Percentiles rank a stretch among this genome's conserved stretches.
phyloP scores from a whole-genome alignment of 2,329 filamentous ascomycete species.

The Scorias spongiosa region DNA sequence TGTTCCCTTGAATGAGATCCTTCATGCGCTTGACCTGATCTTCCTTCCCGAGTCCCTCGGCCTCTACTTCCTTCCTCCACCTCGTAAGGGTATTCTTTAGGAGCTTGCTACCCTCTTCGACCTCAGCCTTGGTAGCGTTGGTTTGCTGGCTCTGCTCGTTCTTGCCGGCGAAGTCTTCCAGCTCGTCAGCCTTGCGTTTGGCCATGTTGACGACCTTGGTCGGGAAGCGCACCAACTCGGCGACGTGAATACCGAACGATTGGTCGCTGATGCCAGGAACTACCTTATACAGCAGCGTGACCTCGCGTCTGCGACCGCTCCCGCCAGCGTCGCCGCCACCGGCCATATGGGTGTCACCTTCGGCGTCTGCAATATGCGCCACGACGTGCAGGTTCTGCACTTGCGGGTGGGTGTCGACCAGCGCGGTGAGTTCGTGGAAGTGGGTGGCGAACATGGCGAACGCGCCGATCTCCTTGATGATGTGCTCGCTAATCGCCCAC shows the following conservation, averaged over 20 bases:
- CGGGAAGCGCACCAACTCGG: slow-evolving; percentile 89
- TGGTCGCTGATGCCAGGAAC: slow-evolving; percentile 92
- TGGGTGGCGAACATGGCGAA: slow-evolving; percentile 94
- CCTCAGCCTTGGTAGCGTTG: slow-evolving; percentile 64
- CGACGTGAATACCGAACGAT: slow-evolving; percentile 95
- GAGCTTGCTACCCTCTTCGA: slow-evolving; percentile 73
- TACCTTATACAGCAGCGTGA: slow-evolving; percentile 93
- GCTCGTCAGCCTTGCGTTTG: slow-evolving; percentile 94
- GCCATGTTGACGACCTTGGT: slow-evolving; percentile 98
- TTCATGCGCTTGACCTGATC: slow-evolving; percentile 67
- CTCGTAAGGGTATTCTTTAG: slow-evolving; percentile 68
- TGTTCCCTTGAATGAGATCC: slow-evolving; percentile 61
- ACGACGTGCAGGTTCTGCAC: slow-evolving; percentile 92
- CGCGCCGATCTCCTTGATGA: slow-evolving; percentile 85
- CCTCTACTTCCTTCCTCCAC: slow-evolving; percentile 59
- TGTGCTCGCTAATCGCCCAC: slow-evolving; percentile 97
- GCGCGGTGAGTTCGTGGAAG: slow-evolving; percentile 90
- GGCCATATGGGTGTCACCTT: slow-evolving; percentile 24
- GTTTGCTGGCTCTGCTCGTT: slow-evolving; percentile 36
- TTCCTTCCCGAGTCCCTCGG: slow-evolving; percentile 47
- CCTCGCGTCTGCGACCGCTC: slow-evolving; percentile 53
- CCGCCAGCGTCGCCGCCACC: slow-evolving; percentile 8
- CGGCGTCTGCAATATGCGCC: slow-evolving; percentile 59
- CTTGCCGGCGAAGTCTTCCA: slow-evolving; percentile 85
- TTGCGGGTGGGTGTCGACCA: slow-evolving; percentile 72